Percentiles rank a stretch among this genome's conserved stretches.
Conservation (phyloP, 345 rosid genomes). For the Corymbia maculata region DNA sequence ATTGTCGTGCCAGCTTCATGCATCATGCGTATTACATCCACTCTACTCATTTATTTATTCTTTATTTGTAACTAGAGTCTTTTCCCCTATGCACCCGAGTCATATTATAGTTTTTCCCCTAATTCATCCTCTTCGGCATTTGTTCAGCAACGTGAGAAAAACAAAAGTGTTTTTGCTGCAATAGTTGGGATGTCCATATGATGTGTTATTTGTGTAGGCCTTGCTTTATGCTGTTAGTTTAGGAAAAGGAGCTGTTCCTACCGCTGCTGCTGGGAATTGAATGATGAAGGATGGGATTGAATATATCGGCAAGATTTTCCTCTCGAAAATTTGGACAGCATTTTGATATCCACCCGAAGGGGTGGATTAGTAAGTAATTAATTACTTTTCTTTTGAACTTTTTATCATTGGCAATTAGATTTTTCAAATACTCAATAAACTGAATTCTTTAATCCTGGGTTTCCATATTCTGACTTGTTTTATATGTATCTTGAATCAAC, state of each 20-base stretch:
- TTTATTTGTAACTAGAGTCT: too few species aligned
- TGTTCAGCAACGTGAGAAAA: not conserved
- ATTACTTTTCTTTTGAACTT: too few species aligned
- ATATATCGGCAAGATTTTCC: conserved; percentile 78
- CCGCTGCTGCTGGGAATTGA: conserved; percentile 96
- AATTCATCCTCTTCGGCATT: not conserved
- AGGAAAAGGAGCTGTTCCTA: conserved; percentile 96
- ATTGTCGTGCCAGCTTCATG: too few species aligned
- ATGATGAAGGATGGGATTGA: conserved; percentile 96
- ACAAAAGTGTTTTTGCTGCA: not conserved
- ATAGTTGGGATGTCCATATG: not conserved
- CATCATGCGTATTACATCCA: too few species aligned
- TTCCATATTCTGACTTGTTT: too few species aligned
- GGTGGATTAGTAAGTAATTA: too few species aligned
- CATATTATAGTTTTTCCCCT: not conserved
- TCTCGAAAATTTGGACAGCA: conserved; percentile 90
- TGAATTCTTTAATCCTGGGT: too few species aligned
- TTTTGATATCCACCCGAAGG: conserved; percentile 91
- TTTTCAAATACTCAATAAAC: too few species aligned
- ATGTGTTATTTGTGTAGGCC: conserved; percentile 35
- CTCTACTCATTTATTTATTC: too few species aligned
- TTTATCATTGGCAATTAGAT: too few species aligned
- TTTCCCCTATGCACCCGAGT: not conserved
- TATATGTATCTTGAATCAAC: too few species aligned
- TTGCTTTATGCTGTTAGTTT: conserved; percentile 95